Evolutionary conservation across 2,329 filamentous ascomycete genomes (phyloP).

Genomic region (Didymella pomorum): DNA sequence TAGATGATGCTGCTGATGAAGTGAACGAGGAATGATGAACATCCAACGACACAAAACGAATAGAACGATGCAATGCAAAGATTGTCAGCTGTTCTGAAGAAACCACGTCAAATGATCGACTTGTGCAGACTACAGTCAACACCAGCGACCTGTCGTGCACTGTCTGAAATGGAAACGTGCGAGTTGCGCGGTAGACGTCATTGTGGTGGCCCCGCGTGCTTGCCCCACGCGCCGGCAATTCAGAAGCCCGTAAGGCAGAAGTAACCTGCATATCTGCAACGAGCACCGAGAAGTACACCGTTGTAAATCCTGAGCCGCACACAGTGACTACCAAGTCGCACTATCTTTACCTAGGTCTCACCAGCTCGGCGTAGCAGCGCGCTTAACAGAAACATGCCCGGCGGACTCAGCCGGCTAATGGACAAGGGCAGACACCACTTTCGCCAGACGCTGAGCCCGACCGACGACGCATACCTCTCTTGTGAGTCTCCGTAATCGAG

Average conservation of each 20-base stretch:
- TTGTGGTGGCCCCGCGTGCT: constrained; percentile 19
- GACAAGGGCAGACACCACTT: constrained; percentile 41
- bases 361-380: constrained; percentile 7
- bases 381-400: constrained; percentile 26
- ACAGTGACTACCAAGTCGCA: constrained; percentile 6
- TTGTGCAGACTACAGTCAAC: constrained; percentile 1
- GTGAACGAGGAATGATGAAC: not conserved
- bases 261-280: constrained; percentile 22
- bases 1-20: constrained; percentile 21
- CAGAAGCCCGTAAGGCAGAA: constrained; percentile 28
- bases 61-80: not conserved
- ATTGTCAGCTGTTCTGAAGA: not conserved
- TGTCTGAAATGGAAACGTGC: constrained; percentile 22
- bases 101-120: not conserved
- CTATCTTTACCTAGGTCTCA: constrained; percentile 10
- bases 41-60: not conserved
- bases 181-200: constrained; percentile 22
- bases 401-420: constrained; percentile 34
- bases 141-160: constrained; percentile 13
- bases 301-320: constrained; percentile 1
- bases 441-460: constrained; percentile 52
- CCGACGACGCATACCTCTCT: constrained; percentile 72
- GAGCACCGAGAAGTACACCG: constrained; percentile 1
- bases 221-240: constrained; percentile 20
- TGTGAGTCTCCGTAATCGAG: constrained; percentile 61